Base-by-base conservation (phyloP, 768 basidiomycete genomes). In the Amanita polypyramis region DNA sequence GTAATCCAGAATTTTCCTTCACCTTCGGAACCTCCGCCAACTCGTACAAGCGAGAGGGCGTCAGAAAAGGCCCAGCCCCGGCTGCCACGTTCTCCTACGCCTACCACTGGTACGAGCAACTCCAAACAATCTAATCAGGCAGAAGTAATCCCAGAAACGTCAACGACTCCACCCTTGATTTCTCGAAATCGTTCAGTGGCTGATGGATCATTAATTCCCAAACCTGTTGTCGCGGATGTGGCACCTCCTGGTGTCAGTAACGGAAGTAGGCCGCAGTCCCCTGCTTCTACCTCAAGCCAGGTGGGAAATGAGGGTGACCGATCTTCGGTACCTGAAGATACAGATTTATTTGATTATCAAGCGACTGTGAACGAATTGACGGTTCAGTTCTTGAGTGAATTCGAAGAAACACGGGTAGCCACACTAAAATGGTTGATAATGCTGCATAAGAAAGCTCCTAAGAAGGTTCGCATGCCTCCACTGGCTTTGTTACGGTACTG, bases 371-470 rank as follows among this genome's bases (percentile, higher is more conserved):
- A 88, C 58, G 89, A 87, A 43, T 65, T 99, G 53, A 96, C 92
- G 3, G 70, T 96, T 43, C 93, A 96, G 55, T 94, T 99, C 61
- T 60, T 97, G 65, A 93, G 88, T 63, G 95, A 99, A 64, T 92
- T 89, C 55, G 95, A 96, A 60, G 93, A 97, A 59, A 98, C 96
- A 0, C 72, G 94, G 42, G 90, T 98, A 4, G 92, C 93, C 21
- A 93, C 95, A 2, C 63, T 99, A 56, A 94, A 95, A 65, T 99
- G 96, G 96, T 70, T 99, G 33, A 82, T 96, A 49, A 99, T 99
- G 96, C 68, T 99, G 44, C 96, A 99, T 65, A 88, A 94, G 62
- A 97, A 98, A 59, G 92, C 93, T 10, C 96, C 96, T 0, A 89
- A 85, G 66, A 95, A 95, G 79, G 93, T 86, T 52, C 39, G 59